Evolutionary conservation across 208 protist species (phyloP).

Genomic region (Wallacemonas sp.): DNA sequence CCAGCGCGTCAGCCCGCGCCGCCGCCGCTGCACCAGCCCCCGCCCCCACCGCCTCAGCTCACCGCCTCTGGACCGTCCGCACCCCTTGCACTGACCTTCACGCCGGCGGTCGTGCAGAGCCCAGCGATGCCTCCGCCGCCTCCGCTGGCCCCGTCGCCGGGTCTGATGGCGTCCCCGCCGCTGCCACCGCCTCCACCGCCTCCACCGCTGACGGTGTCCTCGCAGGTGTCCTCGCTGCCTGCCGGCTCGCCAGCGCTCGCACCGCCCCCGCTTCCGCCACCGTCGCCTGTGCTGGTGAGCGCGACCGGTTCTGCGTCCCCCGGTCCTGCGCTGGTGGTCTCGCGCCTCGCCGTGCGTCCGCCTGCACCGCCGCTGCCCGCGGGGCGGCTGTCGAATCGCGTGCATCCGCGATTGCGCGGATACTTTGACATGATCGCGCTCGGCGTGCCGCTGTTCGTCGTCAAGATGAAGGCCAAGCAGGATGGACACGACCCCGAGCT

Average conservation of each 20-base stretch:
- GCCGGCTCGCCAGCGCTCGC: slow-evolving; percentile 19
- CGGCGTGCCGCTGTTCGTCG: slow-evolving; percentile 36
- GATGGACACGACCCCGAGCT: slow-evolving; percentile 61
- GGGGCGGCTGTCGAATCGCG: slow-evolving; percentile 36
- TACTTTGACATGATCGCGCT: slow-evolving; percentile 74
- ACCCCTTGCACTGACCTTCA: not conserved
- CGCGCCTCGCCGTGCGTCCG: slow-evolving; percentile 13
- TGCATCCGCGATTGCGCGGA: slow-evolving; percentile 51
- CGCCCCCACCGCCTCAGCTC: slow-evolving; percentile 3
- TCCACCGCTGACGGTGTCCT: slow-evolving; percentile 19
- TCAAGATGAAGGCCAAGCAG: slow-evolving; percentile 63
- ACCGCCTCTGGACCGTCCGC: not conserved
- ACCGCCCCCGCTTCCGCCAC: too few relatives aligned
- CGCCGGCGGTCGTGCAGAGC: not conserved
- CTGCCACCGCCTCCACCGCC: slow-evolving; percentile 10
- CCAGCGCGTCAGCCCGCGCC: not conserved
- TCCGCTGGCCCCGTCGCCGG: slow-evolving; percentile 4
- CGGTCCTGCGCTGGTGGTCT: too few relatives aligned
- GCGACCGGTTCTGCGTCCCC: too few relatives aligned
- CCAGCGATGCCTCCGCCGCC: slow-evolving; percentile 13
- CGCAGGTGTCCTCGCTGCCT: slow-evolving; percentile 17
- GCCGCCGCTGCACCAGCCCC: not conserved
- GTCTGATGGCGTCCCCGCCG: not conserved
- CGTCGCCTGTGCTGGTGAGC: slow-evolving; percentile 30
- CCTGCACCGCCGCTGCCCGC: slow-evolving; percentile 35